Evolutionary conservation across 192 early-diverging fungal species (phyloP).

Genomic region (Linnemannia hyalina): DNA sequence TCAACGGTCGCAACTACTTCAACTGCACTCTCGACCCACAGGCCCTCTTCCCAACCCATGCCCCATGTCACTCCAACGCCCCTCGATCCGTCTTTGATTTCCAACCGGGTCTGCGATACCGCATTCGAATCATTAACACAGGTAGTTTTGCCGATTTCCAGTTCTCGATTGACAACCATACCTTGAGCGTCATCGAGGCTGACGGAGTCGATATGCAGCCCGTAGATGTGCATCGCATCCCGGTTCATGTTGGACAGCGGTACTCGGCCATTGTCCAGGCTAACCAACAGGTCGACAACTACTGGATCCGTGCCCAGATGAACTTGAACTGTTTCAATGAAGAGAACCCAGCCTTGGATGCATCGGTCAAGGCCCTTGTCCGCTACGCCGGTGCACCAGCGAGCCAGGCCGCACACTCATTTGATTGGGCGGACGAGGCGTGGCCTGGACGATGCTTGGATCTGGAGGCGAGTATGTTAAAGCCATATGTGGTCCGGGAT

Average conservation of each 20-base stretch:
- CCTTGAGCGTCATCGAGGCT: conserved; percentile 50
- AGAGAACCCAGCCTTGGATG: conserved; percentile 28
- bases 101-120: conserved; percentile 33
- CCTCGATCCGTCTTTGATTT: conserved; percentile 25
- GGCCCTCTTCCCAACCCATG: conserved; percentile 10
- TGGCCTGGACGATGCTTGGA: conserved; percentile 25
- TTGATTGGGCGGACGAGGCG: conserved; percentile 5
- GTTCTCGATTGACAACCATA: conserved; percentile 59
- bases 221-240: conserved; percentile 30
- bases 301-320: conserved; percentile 51
- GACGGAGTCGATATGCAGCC: conserved; percentile 53
- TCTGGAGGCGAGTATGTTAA: conserved; percentile 18
- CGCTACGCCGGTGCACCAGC: conserved; percentile 48
- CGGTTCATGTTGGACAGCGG: conserved; percentile 57
- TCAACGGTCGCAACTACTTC: conserved; percentile 30
- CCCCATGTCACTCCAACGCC: conserved; percentile 8
- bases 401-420: conserved; percentile 5
- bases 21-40: conserved; percentile 20
- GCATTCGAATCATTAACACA: conserved; percentile 54
- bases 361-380: conserved; percentile 28
- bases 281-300: conserved; percentile 54
- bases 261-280: conserved; percentile 60
- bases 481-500: conserved; percentile 15
- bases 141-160: conserved; percentile 46
- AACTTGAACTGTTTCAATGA: conserved; percentile 38